These are phyloP conservation scores for Spongiforma sp. DNA, from an alignment of 1,284 basidiomycete species.

Conservation along the genomic window DNA sequence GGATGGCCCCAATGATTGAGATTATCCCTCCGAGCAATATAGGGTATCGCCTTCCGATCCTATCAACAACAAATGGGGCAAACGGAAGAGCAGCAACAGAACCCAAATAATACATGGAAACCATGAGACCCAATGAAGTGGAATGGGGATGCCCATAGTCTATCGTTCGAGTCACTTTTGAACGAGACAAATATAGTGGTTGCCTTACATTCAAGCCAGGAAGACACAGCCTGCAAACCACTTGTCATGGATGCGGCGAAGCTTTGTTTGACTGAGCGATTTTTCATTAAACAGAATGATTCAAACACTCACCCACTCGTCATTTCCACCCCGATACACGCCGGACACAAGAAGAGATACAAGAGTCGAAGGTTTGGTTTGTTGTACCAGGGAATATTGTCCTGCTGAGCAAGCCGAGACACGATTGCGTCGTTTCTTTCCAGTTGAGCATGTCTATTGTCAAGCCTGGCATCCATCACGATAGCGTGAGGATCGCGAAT, in stretches of 20 bases:
- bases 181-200: slow-evolving; percentile 1
- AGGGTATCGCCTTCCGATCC: not conserved
- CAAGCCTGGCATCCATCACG: not conserved
- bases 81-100: not conserved
- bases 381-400: slow-evolving; percentile 58
- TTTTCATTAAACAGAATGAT: slow-evolving; percentile 16
- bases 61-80: not conserved
- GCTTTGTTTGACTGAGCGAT: slow-evolving; percentile 9
- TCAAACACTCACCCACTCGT: slow-evolving; percentile 55
- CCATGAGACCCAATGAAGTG: not conserved
- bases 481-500: not conserved
- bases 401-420: slow-evolving; percentile 49
- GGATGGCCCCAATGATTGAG: not conserved
- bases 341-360: slow-evolving; percentile 57
- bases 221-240: slow-evolving; percentile 26
- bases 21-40: not conserved
- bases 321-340: slow-evolving; percentile 67
- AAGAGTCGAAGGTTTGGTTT: slow-evolving; percentile 44
- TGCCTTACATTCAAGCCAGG: slow-evolving; percentile 27
- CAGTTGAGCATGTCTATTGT: not conserved
- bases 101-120: not conserved
- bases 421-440: slow-evolving; percentile 44
- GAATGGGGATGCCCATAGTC: slow-evolving; percentile 12
- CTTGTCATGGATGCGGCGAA: slow-evolving; percentile 24
- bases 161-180: not conserved